Percentiles rank a stretch among this genome's conserved stretches.
phyloP scores from a whole-genome alignment of 2,329 filamentous ascomycete genomes.

The Ascochyta clinopodiicola region DNA sequence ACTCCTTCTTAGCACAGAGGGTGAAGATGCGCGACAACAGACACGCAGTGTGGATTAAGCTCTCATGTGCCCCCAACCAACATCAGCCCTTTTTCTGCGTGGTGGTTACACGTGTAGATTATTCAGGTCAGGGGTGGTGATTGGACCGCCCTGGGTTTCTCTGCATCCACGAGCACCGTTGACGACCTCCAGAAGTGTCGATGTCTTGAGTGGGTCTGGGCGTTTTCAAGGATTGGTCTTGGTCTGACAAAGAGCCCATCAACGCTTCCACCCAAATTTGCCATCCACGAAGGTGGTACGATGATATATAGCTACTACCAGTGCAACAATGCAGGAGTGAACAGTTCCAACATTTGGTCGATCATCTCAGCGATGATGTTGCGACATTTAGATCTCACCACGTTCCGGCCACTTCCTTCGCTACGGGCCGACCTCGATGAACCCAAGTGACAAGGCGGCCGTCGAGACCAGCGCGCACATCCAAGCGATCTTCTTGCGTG shows the following conservation, averaged over 20 bases:
- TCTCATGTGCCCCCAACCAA: not conserved
- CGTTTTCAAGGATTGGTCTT: conserved; percentile 10
- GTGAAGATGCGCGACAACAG: not conserved
- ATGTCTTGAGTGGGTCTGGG: conserved; percentile 18
- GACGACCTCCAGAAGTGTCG: conserved; percentile 15
- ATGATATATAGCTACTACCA: conserved; percentile 1
- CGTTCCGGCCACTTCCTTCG: conserved; percentile 7
- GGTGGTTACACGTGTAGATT: not conserved
- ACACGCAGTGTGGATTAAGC: not conserved
- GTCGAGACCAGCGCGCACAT: not conserved
- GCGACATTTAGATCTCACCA: conserved; percentile 5
- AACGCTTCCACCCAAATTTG: conserved; percentile 4
- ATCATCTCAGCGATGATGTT: not conserved
- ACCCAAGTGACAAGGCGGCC: not conserved
- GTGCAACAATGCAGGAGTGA: not conserved
- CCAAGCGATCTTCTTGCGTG: conserved; percentile 9
- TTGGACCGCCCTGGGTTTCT: conserved; percentile 8
- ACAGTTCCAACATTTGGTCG: not conserved
- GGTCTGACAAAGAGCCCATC: conserved; percentile 14
- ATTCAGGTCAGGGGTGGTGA: not conserved
- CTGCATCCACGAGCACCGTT: conserved; percentile 16
- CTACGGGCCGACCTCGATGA: conserved; percentile 10
- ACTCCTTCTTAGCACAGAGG: not conserved
- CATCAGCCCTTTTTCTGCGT: not conserved
- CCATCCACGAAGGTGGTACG: not conserved